These are phyloP conservation scores for Allantophomopsis lycopodina DNA, from an alignment of 2,329 filamentous ascomycete genomes.

Conservation along the genomic window DNA sequence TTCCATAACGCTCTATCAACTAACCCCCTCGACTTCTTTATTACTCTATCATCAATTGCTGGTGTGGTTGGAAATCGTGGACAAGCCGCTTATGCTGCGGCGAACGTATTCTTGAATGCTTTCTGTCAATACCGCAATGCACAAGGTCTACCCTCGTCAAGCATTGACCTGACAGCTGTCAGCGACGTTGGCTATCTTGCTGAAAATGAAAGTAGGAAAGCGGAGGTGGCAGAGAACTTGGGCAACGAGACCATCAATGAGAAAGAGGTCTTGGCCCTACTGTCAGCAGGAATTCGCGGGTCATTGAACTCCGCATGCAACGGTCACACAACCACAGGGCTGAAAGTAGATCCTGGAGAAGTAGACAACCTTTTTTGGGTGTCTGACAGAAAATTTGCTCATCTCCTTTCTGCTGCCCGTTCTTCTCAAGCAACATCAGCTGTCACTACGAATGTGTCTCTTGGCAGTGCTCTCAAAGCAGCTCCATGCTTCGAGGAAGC, in stretches of 20 bases:
- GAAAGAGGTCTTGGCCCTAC: slow-evolving; percentile 37
- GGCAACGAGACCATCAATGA: slow-evolving; percentile 31
- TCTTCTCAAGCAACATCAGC: slow-evolving; percentile 18
- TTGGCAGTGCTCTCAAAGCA: slow-evolving; percentile 27
- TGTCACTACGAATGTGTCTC: slow-evolving; percentile 21
- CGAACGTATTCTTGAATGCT: slow-evolving; percentile 23
- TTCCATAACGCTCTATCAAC: slow-evolving; percentile 12
- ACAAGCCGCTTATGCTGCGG: slow-evolving; percentile 24
- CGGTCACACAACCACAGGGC: slow-evolving; percentile 37
- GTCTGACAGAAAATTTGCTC: slow-evolving; percentile 37
- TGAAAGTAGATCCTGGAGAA: slow-evolving; percentile 30
- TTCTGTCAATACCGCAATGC: slow-evolving; percentile 16
- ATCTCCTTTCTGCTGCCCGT: slow-evolving; percentile 23
- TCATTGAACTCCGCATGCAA: slow-evolving; percentile 26
- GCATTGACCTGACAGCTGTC: slow-evolving; percentile 19
- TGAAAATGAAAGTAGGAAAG: slow-evolving; percentile 22
- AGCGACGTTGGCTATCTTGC: slow-evolving; percentile 32
- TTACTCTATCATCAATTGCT: slow-evolving; percentile 24
- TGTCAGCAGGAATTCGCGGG: slow-evolving; percentile 35
- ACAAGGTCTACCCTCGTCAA: slow-evolving; percentile 12
- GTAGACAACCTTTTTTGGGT: slow-evolving; percentile 32
- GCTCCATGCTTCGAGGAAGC: slow-evolving; percentile 29
- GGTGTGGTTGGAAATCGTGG: slow-evolving; percentile 22
- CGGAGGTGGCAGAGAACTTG: slow-evolving; percentile 13
- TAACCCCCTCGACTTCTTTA: slow-evolving; percentile 25